Conservation (phyloP, 306 rosid genomes). For the Inga laurina region DNA sequence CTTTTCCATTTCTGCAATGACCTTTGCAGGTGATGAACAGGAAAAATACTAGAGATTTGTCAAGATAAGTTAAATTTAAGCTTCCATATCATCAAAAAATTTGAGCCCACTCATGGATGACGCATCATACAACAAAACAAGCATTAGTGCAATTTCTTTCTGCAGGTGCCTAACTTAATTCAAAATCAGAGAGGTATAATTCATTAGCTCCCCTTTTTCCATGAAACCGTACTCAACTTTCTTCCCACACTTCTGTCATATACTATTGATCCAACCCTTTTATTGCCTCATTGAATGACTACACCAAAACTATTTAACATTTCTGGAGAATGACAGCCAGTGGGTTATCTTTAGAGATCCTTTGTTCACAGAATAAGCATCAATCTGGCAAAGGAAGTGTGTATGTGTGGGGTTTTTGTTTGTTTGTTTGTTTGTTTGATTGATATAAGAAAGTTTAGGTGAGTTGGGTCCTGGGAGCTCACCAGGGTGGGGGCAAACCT, state of each 20-base stretch:
- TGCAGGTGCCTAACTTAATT: not conserved
- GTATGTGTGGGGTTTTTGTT: too few species aligned
- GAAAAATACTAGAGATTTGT: not conserved
- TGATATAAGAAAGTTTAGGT: too few species aligned
- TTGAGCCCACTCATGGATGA: not conserved
- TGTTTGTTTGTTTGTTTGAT: too few species aligned
- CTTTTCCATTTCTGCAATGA: not conserved
- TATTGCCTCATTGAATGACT: slow-evolving; percentile 19
- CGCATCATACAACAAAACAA: not conserved
- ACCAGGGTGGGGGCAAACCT: too few species aligned
- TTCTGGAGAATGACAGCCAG: slow-evolving; percentile 7
- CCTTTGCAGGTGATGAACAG: not conserved
- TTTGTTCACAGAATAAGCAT: slow-evolving; percentile 12
- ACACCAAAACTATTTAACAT: not conserved
- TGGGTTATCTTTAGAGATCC: slow-evolving; percentile 10
- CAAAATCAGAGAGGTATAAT: not conserved
- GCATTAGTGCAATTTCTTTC: not conserved
- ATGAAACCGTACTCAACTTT: not conserved
- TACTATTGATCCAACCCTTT: not conserved
- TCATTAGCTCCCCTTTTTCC: not conserved
- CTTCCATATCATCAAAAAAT: not conserved
- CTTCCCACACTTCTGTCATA: not conserved
- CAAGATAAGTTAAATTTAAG: not conserved
- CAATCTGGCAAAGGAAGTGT: not conserved
- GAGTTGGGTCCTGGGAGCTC: too few species aligned